These are phyloP conservation scores for Aspergillus hiratsukae DNA, from an alignment of 2,329 filamentous ascomycete species.

Conservation along the genomic window DNA sequence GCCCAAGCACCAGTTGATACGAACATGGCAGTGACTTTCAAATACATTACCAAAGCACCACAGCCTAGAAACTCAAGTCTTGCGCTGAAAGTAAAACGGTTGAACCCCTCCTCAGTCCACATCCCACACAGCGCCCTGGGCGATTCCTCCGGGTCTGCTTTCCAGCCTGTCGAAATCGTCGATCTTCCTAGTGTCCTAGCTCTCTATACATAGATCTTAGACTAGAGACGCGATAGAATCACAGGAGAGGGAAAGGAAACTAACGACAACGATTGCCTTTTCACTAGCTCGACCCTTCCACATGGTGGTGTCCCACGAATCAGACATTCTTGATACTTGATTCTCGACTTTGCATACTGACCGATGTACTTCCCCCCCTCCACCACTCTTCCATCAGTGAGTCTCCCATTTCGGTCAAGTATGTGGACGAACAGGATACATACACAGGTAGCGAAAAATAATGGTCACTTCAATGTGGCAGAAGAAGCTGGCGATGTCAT, in stretches of 20 bases:
- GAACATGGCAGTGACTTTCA: background rate
- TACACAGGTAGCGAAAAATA: background rate
- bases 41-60: background rate
- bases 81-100: background rate
- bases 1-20: background rate
- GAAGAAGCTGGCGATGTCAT: background rate
- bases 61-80: background rate
- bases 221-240: background rate
- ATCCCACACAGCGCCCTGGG: conserved; percentile 3
- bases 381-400: background rate
- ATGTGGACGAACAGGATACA: background rate
- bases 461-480: background rate
- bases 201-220: background rate
- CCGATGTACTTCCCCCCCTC: background rate
- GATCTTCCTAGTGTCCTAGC: conserved; percentile 8
- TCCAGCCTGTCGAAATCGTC: conserved; percentile 13
- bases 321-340: conserved; percentile 4
- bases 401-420: background rate
- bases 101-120: background rate
- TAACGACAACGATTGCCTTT: background rate
- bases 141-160: conserved; percentile 14
- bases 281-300: conserved; percentile 10
- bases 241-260: background rate
- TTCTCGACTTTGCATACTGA: background rate
- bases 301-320: conserved; percentile 14